Evolutionary conservation across 495 filamentous ascomycete species (phyloP).

Genomic region (Aspergillus panamensis): DNA sequence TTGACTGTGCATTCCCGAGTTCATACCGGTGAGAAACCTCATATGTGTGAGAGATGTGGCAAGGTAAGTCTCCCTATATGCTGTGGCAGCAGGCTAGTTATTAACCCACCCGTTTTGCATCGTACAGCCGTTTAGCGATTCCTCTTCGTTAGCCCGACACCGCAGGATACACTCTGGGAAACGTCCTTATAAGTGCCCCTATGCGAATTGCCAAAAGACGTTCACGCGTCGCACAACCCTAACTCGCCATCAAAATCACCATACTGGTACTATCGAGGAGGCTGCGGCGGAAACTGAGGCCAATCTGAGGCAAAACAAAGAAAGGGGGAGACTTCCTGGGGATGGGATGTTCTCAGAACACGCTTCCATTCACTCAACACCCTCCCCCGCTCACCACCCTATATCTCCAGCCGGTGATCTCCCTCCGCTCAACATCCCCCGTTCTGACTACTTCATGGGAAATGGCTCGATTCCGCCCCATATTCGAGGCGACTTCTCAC

Average conservation of each 20-base stretch:
- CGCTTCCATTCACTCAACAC: constrained; percentile 78
- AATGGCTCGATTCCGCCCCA: constrained; percentile 76
- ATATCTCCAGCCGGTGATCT: constrained; percentile 78
- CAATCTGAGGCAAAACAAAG: constrained; percentile 59
- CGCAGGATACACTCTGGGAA: constrained; percentile 94
- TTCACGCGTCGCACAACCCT: constrained; percentile 94
- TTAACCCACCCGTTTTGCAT: not conserved
- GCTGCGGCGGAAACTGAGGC: constrained; percentile 85
- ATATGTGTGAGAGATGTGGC: constrained; percentile 94
- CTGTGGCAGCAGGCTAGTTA: not conserved
- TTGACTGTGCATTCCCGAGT: constrained; percentile 93
- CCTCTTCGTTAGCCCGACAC: constrained; percentile 90
- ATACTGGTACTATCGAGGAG: constrained; percentile 93
- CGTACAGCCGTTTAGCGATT: constrained; percentile 92
- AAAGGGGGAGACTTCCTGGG: constrained; percentile 62
- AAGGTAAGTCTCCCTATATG: constrained; percentile 59
- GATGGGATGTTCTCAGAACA: constrained; percentile 76
- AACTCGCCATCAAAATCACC: constrained; percentile 93
- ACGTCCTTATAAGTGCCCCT: constrained; percentile 95
- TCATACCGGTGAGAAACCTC: constrained; percentile 96
- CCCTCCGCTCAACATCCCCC: constrained; percentile 69
- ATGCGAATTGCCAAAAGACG: constrained; percentile 96
- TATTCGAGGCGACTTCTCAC: constrained; percentile 73
- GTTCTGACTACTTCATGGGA: constrained; percentile 66
- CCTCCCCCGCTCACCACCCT: constrained; percentile 74